A percentile compares a stretch with the other conserved stretches of the same genome.
These are phyloP conservation scores for Sugiyamaella xylanicola DNA, from an alignment of 1,139 yeast species.

Conservation along the genomic window DNA sequence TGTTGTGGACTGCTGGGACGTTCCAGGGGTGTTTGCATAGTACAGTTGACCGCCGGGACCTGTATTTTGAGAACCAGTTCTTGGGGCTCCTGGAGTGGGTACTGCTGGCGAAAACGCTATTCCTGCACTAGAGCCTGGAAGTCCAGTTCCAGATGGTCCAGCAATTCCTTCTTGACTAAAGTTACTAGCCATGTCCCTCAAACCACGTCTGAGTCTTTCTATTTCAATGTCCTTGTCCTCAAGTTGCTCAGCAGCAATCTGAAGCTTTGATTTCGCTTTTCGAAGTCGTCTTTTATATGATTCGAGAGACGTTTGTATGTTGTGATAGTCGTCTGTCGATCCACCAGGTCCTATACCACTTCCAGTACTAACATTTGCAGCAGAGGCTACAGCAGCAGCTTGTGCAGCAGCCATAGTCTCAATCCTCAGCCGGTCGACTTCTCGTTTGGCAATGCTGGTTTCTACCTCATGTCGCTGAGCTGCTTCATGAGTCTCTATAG, in stretches of 20 bases:
- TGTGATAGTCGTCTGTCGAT: conserved; percentile 13
- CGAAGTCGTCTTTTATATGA: conserved; percentile 45
- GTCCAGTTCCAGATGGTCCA: conserved; percentile 15
- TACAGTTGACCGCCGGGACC: conserved; percentile 22
- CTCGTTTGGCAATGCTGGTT: conserved; percentile 49
- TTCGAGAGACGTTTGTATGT: conserved; percentile 27
- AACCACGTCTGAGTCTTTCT: conserved; percentile 34
- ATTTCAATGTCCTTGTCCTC: conserved; percentile 48
- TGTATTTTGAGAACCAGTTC: conserved; percentile 8
- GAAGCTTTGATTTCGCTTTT: conserved; percentile 46
- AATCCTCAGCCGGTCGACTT: conserved; percentile 51
- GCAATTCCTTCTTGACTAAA: conserved; percentile 1
- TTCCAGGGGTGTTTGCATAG: conserved; percentile 24
- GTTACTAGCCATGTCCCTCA: conserved; percentile 26
- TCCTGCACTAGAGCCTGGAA: too few species aligned
- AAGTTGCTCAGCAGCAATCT: conserved; percentile 48
- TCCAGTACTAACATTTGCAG: conserved; percentile 10
- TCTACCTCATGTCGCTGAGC: conserved; percentile 52
- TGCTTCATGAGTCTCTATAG: conserved; percentile 45
- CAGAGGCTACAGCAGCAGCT: conserved; percentile 24
- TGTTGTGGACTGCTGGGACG: conserved; percentile 23
- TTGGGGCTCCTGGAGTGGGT: neutral
- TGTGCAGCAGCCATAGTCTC: conserved; percentile 35
- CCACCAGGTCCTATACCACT: too few species aligned
- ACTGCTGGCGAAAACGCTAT: too few species aligned